Evolutionary conservation across 305 asterid species (phyloP), one percentile per base, ranked within the genome.

Genomic region (Plantago coronopus): DNA sequence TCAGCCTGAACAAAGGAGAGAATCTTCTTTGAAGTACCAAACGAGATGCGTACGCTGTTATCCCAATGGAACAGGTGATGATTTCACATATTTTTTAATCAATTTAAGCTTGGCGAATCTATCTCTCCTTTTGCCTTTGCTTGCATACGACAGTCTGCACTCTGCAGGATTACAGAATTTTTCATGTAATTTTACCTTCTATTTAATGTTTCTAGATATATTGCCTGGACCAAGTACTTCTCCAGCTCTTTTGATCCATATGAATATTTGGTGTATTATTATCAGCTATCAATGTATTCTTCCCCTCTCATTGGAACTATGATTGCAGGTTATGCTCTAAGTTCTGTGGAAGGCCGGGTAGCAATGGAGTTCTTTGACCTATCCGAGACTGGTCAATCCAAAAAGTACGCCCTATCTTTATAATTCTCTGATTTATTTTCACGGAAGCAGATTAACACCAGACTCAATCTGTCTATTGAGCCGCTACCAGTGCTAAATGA

Each of bases 301-400:
- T 48, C 14, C 25, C 29, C 55, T 74, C 70, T 68, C 54, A 73
- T 46, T 66, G 40, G 20, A 58, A 59, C 59, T 64, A 46, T 21
- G 50, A 42, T 70, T 83, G 63, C 95, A 91, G 98, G 98, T 62
- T 88, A 88, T 75, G 95, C 98, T 74, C 90, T 88, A 60, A 91
- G 95, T 77, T 86, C 93, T 46, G 95, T 91, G 56, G 96, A 91
- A 74, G 96, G 95, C 42, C 84, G 96, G 43, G 96, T 86, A 34
- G 95, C 94, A 42, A 91, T 88, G 97, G 96, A 91, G 70, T 91
- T 84, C 64, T 88, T 88, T 45, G 97, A 88, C 78, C 85, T 84
- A 55, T 84, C 98, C 0, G 97, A 84, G 57, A 72, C 89, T 54
- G 95, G 98, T 60, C 97, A 91, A 64, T 65, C 84, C 49, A 91